These are phyloP conservation scores for Termitomyces sp. DNA, from an alignment of 768 basidiomycete species.

Conservation along the genomic window DNA sequence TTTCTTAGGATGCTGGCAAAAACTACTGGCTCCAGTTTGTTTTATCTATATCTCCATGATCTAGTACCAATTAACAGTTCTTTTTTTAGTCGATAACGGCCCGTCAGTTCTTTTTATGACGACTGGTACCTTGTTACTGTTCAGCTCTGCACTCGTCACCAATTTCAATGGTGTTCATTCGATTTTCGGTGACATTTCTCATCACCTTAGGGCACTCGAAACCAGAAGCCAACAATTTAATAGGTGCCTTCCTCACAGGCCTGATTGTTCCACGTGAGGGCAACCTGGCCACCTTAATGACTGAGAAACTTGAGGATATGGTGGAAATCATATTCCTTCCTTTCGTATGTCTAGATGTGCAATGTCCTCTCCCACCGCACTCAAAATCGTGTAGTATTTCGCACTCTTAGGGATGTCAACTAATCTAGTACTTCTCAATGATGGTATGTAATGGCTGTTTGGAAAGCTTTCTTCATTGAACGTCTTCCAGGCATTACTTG, in stretches of 20 bases:
- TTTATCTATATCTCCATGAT: not conserved
- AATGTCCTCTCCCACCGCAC: not conserved
- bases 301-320: conserved; percentile 93
- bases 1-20: conserved; percentile 66
- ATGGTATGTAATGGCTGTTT: conserved; percentile 35
- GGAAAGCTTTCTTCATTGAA: not conserved
- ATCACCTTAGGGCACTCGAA: not conserved
- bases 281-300: conserved; percentile 76
- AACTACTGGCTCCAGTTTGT: conserved; percentile 64
- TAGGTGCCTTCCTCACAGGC: conserved; percentile 79
- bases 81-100: conserved; percentile 51
- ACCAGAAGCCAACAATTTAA: not conserved
- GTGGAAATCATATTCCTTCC: conserved; percentile 87
- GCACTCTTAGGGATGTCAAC: conserved; percentile 91
- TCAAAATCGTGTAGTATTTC: conserved; percentile 60
- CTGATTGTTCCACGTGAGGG: conserved; percentile 83
- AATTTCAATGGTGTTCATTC: conserved; percentile 89
- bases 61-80: not conserved
- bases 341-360: conserved; percentile 37
- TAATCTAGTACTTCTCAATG: conserved; percentile 78
- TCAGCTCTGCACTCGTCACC: conserved; percentile 87
- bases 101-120: conserved; percentile 92
- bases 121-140: conserved; percentile 68
- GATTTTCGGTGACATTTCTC: conserved; percentile 64
- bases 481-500: conserved; percentile 60